phyloP scores from a whole-genome alignment of 1,284 basidiomycete species.

The Heterobasidion parviporum region DNA sequence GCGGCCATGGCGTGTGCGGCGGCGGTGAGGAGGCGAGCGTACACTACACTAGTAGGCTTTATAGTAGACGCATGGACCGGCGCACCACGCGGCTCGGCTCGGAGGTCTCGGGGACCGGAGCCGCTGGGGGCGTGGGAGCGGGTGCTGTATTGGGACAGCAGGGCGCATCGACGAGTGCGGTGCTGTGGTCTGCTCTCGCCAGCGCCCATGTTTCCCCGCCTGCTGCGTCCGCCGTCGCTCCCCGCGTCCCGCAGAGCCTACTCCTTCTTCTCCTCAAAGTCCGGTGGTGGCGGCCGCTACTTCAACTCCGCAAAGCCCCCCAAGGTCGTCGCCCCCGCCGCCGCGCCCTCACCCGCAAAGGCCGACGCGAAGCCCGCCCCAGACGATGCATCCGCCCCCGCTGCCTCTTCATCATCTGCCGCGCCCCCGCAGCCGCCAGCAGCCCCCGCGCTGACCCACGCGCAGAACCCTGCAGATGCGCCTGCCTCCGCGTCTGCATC shows the following conservation, averaged over 20 bases:
- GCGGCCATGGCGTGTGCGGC: background rate
- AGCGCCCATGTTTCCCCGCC: constrained; percentile 33
- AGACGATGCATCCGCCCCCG: background rate
- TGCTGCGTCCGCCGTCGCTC: constrained; percentile 31
- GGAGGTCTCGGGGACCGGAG: too few relatives aligned
- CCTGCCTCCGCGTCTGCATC: background rate
- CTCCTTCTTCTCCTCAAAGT: constrained; percentile 72
- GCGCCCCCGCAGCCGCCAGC: background rate
- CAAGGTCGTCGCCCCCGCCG: constrained; percentile 35
- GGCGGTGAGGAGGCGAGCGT: background rate
- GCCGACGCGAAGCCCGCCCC: constrained; percentile 6
- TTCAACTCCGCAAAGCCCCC: constrained; percentile 64
- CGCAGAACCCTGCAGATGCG: background rate
- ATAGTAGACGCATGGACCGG: background rate
- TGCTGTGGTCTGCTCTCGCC: constrained; percentile 6
- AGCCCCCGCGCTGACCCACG: background rate
- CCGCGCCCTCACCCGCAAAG: too few relatives aligned
- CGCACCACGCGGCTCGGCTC: too few relatives aligned
- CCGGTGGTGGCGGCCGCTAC: constrained; percentile 66
- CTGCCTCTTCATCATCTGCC: background rate
- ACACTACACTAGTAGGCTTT: too few relatives aligned
- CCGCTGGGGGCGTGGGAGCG: too few relatives aligned
- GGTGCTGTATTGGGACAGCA: too few relatives aligned
- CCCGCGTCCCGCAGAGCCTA: constrained; percentile 51
- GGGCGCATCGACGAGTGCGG: too few relatives aligned